Evolutionary conservation across 371 early-diverging fungal genomes (phyloP), one percentile per base, ranked within the genome.

Genomic region (Circinella umbellata): DNA sequence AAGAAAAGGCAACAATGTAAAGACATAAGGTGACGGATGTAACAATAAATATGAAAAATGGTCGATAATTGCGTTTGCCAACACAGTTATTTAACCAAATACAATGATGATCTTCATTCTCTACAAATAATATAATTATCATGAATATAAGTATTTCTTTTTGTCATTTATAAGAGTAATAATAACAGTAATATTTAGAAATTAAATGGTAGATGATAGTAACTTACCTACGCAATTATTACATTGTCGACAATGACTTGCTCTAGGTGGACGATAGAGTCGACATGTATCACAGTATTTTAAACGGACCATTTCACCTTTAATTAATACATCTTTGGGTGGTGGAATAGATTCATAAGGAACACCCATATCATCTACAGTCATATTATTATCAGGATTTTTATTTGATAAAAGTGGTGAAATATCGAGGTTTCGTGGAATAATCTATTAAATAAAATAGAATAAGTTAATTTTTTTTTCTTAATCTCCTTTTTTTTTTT

Each of bases 1-100:
- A 64, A 15, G 82, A 68, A 72, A 86, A 87, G 6, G 80, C 78
- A 64, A 90, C 62, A 17, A 91, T 80, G 73, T 87, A 88, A 67
- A 88, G 27, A 60, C 89, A 84, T 57, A 90, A 63, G 13, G 88
- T n/a, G 8, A 90, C 80, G 15, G 84, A 73, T 2, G 87, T 76
- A 34, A 81, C 63, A 42, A 95, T 83, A 67, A 95, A 95, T 6
- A 88, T 86, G 73, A 92, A 91, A 69, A 96, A 96, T 55, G 88
- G 87, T 17, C 93, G 88, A 79, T 97, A 96, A 78, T 97, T 97
- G 68, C 96, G 84, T 62, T 90, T 90, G 3, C 98, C 98, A 51
- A 98, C 85, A 79, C 97, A 97, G 79, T 95, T 96, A 73, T 91
- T 95, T 15, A 95, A 87, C 97, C 97, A 98, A 17, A 94, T 90